Evolutionary conservation across 2,329 filamentous ascomycete genomes (phyloP), one percentile per base, ranked within the genome.

Genomic region (Penicillium olsonii): DNA sequence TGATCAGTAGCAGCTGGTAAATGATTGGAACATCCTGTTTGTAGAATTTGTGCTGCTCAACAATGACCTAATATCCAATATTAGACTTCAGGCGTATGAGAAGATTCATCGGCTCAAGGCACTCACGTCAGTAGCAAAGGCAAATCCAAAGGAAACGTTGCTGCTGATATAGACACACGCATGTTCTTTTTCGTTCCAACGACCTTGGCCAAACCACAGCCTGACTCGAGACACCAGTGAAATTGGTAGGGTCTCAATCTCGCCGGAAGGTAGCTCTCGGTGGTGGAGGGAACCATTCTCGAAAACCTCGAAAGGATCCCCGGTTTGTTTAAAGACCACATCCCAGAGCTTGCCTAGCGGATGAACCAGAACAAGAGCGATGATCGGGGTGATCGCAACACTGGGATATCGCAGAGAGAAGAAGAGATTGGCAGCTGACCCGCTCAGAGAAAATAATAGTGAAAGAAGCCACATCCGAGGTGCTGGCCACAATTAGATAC

Each of bases 341-440:
- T 95, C 90, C 87, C 90, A 92, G 22, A 90, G 67, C 19, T 89
- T 81, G 52, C 90, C 90, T 46, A 95, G 81, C 2, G 90, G 90
- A 65, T 94, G 90, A 39, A 91, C 89, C 48, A 95, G 83, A 50
- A 74, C 59, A 26, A 62, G 52, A 17, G 59, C 59, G 45, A 95
- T 95, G 58, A 95, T 88, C 33, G 90, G 90, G 18, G 89, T 92
- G 64, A 95, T 92, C 53, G 88, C 87, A 68, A 95, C 89, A 69
- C 90, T 94, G 22, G 90, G 90, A 78, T 94, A 95, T 81, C 90
- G 82, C 67, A 95, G 77, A 29, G 89, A 92, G 76, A 95, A 95
- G 75, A 95, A 94, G 34, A 95, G 75, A 35, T 62, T 62, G 37
- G 59, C 59, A 4, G 59, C 59, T 39, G 89, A 92, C 53, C 90